Evolutionary conservation across 2,329 filamentous ascomycete species (phyloP), one percentile per base, ranked within the genome.

Genomic region (Stylonectria norvegica): DNA sequence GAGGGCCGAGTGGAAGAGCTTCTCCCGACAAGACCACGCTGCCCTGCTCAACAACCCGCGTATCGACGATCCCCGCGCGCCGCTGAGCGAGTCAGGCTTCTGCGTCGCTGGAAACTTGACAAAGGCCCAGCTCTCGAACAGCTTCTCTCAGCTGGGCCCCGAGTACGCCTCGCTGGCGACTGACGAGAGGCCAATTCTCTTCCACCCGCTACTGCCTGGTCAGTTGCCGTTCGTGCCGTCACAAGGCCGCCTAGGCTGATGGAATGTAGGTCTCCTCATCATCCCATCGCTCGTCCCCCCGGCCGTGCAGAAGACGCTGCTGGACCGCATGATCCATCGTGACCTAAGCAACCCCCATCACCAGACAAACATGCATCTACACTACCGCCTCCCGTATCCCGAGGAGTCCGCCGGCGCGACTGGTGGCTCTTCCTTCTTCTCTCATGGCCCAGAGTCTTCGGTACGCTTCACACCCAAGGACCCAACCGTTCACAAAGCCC

Each of bases 311-410:
- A 68, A 73, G 43, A 66, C 70, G 25, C 72, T 97, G 3, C 73
- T 97, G 5, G 79, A 79, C 31, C 80, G 78, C 39, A 75, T 95
- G 47, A 71, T 96, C 20, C 87, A 94, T 65, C 76, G 72, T 17
- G 86, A 95, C 61, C 76, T 95, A 12, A 81, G 81, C 45, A 78
- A 85, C 49, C 79, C 81, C 3, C 61, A 69, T 4, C 89, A 97
- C 61, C 78, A 86, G 57, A 97, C 90, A 37, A 98, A 97, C 63
- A 70, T 97, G n/a, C 86, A 94, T 64, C 73, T 89, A 2, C 87
- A 94, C 65, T 88, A 91, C 63, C 60, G 81, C 20, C 62, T 95
- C 5, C 72, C 78, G 5, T 90, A 91, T 53, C 61, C 59, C 4
- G 39, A 61, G 14, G 42, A 49, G 8, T 20, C 43, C 18, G 50